phyloP scores from a whole-genome alignment of 768 basidiomycete genomes.

The Russula foetens region DNA sequence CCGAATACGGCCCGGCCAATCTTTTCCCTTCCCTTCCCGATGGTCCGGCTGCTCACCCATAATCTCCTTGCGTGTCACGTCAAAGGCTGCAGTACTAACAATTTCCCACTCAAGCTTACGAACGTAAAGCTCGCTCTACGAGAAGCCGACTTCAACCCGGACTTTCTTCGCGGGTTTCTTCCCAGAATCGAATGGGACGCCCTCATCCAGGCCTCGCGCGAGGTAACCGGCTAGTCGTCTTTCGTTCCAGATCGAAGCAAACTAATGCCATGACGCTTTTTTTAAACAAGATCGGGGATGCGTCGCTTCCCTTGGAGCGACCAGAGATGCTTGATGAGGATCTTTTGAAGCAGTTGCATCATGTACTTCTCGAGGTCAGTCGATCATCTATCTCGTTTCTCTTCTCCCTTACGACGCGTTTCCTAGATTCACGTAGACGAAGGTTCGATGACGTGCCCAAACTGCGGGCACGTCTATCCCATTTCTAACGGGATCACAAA shows the following conservation, averaged over 20 bases:
- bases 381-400: not conserved
- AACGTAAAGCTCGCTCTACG: conserved; percentile 73
- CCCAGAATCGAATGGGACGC: conserved; percentile 90
- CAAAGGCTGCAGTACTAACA: conserved; percentile 86
- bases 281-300: conserved; percentile 72
- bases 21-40: conserved; percentile 29
- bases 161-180: conserved; percentile 78
- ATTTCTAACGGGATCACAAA: conserved; percentile 95
- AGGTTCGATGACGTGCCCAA: conserved; percentile 88
- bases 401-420: not conserved
- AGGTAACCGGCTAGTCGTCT: conserved; percentile 36
- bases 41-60: conserved; percentile 94
- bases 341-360: conserved; percentile 75
- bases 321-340: conserved; percentile 78
- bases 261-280: not conserved
- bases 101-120: conserved; percentile 82
- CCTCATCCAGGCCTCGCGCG: conserved; percentile 68
- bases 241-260: not conserved
- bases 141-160: conserved; percentile 84
- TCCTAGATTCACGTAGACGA: conserved; percentile 86
- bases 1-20: not conserved
- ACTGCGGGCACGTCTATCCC: conserved; percentile 82
- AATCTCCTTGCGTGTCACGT: conserved; percentile 93
- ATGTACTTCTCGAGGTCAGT: conserved; percentile 84
- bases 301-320: conserved; percentile 64